Evolutionary conservation across 2,329 filamentous ascomycete genomes (phyloP).

Genomic region (Leptodontidium sp.): DNA sequence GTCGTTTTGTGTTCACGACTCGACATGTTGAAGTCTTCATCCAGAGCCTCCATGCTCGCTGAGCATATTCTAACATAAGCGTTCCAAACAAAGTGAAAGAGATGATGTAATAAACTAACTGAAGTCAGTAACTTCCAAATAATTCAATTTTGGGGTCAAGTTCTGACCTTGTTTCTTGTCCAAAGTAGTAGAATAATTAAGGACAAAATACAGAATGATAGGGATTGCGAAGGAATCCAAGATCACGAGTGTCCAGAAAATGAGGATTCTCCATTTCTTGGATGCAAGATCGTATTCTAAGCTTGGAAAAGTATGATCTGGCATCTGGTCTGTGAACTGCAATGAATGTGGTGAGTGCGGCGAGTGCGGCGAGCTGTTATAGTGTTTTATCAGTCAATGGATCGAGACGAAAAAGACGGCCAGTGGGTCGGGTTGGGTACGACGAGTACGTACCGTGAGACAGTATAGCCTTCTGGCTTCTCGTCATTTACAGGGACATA

Average conservation of each 20-base stretch:
- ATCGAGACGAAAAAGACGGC: neutral
- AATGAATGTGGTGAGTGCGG: conserved; percentile 6
- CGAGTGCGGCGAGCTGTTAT: neutral
- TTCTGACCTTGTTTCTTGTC: conserved; percentile 14
- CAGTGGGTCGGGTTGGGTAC: neutral
- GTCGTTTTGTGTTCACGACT: conserved; percentile 55
- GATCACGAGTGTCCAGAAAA: conserved; percentile 17
- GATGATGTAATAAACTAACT: conserved; percentile 50
- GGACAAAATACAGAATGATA: conserved; percentile 20
- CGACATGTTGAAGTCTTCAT: conserved; percentile 60
- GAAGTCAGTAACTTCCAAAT: neutral
- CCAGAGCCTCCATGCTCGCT: conserved; percentile 53
- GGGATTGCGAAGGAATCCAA: conserved; percentile 21
- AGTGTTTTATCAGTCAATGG: neutral
- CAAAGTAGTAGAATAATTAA: conserved; percentile 20
- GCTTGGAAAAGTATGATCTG: conserved; percentile 8
- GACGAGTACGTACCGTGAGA: conserved; percentile 11
- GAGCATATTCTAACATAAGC: conserved; percentile 61
- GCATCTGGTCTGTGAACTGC: conserved; percentile 5
- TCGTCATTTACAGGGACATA: conserved; percentile 14
- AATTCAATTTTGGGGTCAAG: too few species aligned
- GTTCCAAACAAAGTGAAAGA: conserved; percentile 60
- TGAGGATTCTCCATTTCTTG: conserved; percentile 14
- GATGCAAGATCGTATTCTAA: conserved; percentile 19
- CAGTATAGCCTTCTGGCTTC: neutral